A percentile compares a stretch with the other conserved stretches of the same genome.
Evolutionary conservation across 495 filamentous ascomycete species (phyloP).

Genomic region (Letharia lupina): DNA sequence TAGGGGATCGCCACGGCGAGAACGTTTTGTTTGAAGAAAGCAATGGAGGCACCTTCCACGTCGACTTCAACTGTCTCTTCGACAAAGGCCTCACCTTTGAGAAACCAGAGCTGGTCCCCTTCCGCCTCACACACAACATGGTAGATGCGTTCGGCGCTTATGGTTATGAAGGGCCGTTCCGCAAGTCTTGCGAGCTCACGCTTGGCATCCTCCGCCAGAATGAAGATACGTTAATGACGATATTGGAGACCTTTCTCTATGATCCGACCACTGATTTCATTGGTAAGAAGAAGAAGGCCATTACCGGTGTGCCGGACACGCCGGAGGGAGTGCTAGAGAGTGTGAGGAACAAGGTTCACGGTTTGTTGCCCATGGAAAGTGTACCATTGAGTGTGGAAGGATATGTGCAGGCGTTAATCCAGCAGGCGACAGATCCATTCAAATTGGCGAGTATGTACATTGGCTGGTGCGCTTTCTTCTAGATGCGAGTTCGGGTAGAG

Average conservation of each 20-base stretch:
- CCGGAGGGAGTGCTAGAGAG: slow-evolving; percentile 85
- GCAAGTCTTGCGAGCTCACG: slow-evolving; percentile 82
- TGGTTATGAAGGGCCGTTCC: slow-evolving; percentile 85
- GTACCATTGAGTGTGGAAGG: slow-evolving; percentile 91
- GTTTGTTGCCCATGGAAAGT: slow-evolving; percentile 72
- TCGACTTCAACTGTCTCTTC: slow-evolving; percentile 99
- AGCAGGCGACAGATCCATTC: slow-evolving; percentile 66
- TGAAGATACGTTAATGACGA: slow-evolving; percentile 92
- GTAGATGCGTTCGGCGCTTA: slow-evolving; percentile 90
- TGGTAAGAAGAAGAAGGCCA: slow-evolving; percentile 57
- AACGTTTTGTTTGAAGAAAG: slow-evolving; percentile 94
- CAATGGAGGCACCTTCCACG: slow-evolving; percentile 89
- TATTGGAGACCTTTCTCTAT: slow-evolving; percentile 91
- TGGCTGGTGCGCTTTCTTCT: slow-evolving; percentile 95
- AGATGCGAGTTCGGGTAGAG: slow-evolving; percentile 8
- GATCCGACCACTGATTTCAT: slow-evolving; percentile 94
- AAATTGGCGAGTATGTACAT: slow-evolving; percentile 92
- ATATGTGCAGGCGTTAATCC: slow-evolving; percentile 86
- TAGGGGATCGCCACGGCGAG: slow-evolving; percentile 96
- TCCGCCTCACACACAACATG: slow-evolving; percentile 98
- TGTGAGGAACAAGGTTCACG: slow-evolving; percentile 78
- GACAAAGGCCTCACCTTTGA: slow-evolving; percentile 96
- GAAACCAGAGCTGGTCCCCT: slow-evolving; percentile 92
- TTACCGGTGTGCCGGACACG: slow-evolving; percentile 64
- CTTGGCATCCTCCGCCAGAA: slow-evolving; percentile 76